These are phyloP conservation scores for Hippophae gyantsensis DNA, from an alignment of 306 rosid species.

Conservation along the genomic window DNA sequence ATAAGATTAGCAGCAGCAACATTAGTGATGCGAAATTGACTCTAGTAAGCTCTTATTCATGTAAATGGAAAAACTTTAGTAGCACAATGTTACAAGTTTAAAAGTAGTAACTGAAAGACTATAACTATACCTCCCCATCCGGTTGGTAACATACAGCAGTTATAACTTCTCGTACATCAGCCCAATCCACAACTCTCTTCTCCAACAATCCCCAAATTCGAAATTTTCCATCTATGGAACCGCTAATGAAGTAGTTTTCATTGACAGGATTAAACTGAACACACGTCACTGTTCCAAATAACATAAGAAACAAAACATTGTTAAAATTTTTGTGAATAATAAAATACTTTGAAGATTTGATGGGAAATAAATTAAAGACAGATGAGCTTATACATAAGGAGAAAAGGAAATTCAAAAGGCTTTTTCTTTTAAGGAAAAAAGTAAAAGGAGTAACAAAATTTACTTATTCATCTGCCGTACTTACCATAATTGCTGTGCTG, in stretches of 20 bases:
- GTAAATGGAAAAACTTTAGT: too few species aligned
- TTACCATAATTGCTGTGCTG: constrained; percentile 73
- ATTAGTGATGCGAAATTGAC: background rate
- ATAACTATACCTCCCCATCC: constrained; percentile 50
- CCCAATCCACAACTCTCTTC: constrained; percentile 88
- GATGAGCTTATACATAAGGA: too few species aligned
- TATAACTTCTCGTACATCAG: constrained; percentile 56
- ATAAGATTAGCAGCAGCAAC: constrained; percentile 11
- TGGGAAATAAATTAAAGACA: too few species aligned
- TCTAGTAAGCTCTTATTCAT: background rate
- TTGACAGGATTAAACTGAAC: constrained; percentile 75
- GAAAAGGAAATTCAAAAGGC: too few species aligned
- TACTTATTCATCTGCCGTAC: background rate
- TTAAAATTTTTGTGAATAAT: background rate
- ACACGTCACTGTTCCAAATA: constrained; percentile 64
- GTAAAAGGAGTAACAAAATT: too few species aligned
- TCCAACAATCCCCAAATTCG: constrained; percentile 72
- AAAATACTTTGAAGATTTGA: too few species aligned
- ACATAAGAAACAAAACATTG: constrained; percentile 1
- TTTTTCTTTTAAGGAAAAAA: too few species aligned
- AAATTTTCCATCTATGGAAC: constrained; percentile 84
- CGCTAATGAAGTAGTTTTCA: constrained; percentile 71
- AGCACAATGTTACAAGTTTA: constrained; percentile 1
- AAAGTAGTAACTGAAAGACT: constrained; percentile 14
- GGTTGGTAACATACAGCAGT: constrained; percentile 75